Conservation (phyloP, 192 early-diverging fungal species). For the Helicostylum pulchrum region DNA sequence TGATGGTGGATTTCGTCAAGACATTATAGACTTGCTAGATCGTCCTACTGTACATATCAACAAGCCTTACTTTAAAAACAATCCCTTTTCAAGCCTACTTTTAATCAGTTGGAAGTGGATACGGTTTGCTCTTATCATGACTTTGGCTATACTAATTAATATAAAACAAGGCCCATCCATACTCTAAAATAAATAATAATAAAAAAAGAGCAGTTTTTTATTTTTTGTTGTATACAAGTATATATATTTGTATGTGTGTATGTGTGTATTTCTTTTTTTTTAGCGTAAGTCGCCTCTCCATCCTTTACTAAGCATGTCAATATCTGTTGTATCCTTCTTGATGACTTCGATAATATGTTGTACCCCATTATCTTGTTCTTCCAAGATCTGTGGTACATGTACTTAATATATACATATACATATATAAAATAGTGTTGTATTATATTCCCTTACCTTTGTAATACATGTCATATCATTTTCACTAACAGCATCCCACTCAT, state of each 20-base stretch:
- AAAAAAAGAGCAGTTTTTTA: neutral
- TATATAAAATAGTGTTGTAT: neutral
- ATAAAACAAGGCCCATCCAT: neutral
- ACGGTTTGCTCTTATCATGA: conserved; percentile 6
- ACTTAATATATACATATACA: no score
- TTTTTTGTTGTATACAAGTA: neutral
- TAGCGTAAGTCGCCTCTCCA: neutral
- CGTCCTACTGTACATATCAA: neutral
- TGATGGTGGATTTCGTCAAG: conserved; percentile 16
- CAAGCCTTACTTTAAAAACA: neutral
- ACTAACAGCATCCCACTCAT: conserved; percentile 18
- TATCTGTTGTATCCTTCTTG: conserved; percentile 21
- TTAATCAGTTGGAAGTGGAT: conserved; percentile 3
- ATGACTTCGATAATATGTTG: conserved; percentile 31
- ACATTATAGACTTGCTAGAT: conserved; percentile 11
- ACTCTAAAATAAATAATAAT: neutral
- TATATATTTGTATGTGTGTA: neutral
- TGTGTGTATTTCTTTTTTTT: neutral
- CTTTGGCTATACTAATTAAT: conserved; percentile 1
- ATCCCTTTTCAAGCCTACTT: neutral
- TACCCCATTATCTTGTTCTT: conserved; percentile 30
- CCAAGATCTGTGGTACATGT: conserved; percentile 23
- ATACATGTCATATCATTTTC: conserved; percentile 13
- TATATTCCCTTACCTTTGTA: conserved; percentile 24
- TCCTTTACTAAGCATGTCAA: neutral